Conservation (phyloP, 2,329 filamentous ascomycete species). For the Diplodia scrobiculata region DNA sequence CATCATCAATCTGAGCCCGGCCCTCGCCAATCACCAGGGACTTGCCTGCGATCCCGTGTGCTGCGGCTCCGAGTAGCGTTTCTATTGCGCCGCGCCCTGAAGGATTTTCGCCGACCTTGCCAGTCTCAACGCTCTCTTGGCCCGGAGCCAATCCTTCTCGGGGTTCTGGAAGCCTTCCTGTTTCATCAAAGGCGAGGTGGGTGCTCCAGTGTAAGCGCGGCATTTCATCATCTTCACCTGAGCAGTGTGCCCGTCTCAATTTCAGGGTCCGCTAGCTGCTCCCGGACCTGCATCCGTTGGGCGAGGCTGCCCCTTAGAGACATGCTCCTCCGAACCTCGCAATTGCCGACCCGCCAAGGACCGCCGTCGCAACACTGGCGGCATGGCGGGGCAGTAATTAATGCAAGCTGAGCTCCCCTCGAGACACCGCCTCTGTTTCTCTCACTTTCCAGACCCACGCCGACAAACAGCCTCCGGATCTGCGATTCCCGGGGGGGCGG, state of each 20-base stretch:
- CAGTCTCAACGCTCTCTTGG: neutral
- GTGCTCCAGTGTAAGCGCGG: neutral
- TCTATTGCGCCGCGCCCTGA: neutral
- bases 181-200: slow-evolving; percentile 8
- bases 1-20: slow-evolving; percentile 17
- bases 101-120: slow-evolving; percentile 7
- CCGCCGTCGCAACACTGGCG: neutral
- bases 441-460: neutral
- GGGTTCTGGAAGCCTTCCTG: slow-evolving; percentile 5
- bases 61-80: neutral
- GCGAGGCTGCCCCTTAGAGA: neutral
- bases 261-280: neutral
- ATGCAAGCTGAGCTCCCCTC: neutral
- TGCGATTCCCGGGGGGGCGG: slow-evolving; percentile 1
- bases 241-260: neutral
- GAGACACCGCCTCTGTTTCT: slow-evolving; percentile 9
- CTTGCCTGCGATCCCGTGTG: neutral
- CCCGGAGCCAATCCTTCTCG: slow-evolving; percentile 7
- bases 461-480: slow-evolving; percentile 18
- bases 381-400: slow-evolving; percentile 2
- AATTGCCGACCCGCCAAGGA: neutral
- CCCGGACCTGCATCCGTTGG: slow-evolving; percentile 8
- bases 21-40: slow-evolving; percentile 3
- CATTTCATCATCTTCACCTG: slow-evolving; percentile 17
- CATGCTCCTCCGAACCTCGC: neutral